Conservation (phyloP, 768 basidiomycete genomes). For the Lentinula detonsa region DNA sequence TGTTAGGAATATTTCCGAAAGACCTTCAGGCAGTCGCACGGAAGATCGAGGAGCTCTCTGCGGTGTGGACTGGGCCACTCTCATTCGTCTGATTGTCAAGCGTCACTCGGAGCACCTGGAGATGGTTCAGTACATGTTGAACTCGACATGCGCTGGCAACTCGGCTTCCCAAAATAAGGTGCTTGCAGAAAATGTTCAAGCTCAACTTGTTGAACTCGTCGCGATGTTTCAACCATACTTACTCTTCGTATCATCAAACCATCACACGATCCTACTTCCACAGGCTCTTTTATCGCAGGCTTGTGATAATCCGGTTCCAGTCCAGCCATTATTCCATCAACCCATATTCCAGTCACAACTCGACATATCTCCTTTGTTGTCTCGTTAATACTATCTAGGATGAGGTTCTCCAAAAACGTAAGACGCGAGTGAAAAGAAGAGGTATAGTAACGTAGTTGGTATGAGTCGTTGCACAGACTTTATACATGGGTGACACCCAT, state of each 20-base stretch:
- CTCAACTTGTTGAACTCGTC: slow-evolving; percentile 12
- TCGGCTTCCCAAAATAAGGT: slow-evolving; percentile 1
- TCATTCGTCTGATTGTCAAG: slow-evolving; percentile 31
- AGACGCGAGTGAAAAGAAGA: slow-evolving; percentile 5
- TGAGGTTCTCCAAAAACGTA: slow-evolving; percentile 12
- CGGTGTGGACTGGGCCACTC: slow-evolving; percentile 33
- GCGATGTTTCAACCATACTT: slow-evolving; percentile 28
- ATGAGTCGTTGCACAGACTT: slow-evolving; percentile 22
- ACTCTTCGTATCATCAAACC: slow-evolving; percentile 8
- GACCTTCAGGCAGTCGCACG: slow-evolving; percentile 19
- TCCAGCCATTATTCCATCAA: slow-evolving; percentile 13
- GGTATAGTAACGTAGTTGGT: slow-evolving; percentile 16
- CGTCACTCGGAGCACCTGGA: slow-evolving; percentile 38
- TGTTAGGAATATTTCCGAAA: slow-evolving; percentile 22
- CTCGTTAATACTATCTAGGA: slow-evolving; percentile 13
- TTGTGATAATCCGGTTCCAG: slow-evolving; percentile 6
- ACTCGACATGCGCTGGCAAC: slow-evolving; percentile 9
- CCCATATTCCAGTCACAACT: slow-evolving; percentile 14
- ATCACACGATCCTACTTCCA: not conserved
- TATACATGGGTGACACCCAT: slow-evolving; percentile 29
- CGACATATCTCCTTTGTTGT: slow-evolving; percentile 17
- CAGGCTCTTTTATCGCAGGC: not conserved
- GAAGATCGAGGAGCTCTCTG: slow-evolving; percentile 21
- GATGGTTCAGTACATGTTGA: slow-evolving; percentile 29
- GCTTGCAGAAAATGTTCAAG: slow-evolving; percentile 18